A percentile compares a stretch with the other conserved stretches of the same genome.
Conservation (phyloP, 176 grass and related monocot species). For the Leersia perrieri region DNA sequence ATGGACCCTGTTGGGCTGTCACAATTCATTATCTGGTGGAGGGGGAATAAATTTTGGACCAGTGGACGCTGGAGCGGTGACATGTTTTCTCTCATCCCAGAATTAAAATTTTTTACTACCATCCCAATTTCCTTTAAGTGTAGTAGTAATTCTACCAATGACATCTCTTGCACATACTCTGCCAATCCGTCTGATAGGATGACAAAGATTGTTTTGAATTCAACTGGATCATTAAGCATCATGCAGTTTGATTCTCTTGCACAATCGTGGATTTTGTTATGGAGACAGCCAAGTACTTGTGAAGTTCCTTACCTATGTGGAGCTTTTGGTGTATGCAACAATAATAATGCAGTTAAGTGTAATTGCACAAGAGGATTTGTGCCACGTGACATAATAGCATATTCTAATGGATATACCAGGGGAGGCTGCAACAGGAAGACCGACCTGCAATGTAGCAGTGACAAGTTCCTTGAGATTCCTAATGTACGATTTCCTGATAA, state of each 20-base stretch:
- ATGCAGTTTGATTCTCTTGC: not conserved
- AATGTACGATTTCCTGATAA: not conserved
- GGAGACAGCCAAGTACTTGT: conserved; percentile 8
- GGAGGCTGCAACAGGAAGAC: conserved; percentile 15
- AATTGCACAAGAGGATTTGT: conserved; percentile 34
- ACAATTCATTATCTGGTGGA: conserved; percentile 27
- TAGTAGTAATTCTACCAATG: conserved; percentile 10
- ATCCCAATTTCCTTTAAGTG: conserved; percentile 22
- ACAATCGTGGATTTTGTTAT: conserved; percentile 4
- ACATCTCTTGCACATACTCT: conserved; percentile 31
- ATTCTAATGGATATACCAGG: not conserved
- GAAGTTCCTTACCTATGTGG: conserved; percentile 45
- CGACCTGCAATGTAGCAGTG: conserved; percentile 29
- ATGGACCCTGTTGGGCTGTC: not conserved
- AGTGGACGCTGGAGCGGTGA: not conserved
- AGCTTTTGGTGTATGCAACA: conserved; percentile 41
- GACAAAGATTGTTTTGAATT: conserved; percentile 32
- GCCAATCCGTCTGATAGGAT: not conserved
- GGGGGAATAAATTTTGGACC: not conserved
- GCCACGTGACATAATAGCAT: not conserved
- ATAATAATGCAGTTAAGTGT: not conserved
- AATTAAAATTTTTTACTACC: not conserved
- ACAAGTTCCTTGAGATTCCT: conserved; percentile 40
- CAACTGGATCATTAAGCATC: conserved; percentile 23
- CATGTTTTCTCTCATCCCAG: not conserved